A percentile compares a stretch with the other conserved stretches of the same genome.
These are phyloP conservation scores for Mortierella sp. DNA, from an alignment of 371 early-diverging fungal genomes.

Conservation along the genomic window DNA sequence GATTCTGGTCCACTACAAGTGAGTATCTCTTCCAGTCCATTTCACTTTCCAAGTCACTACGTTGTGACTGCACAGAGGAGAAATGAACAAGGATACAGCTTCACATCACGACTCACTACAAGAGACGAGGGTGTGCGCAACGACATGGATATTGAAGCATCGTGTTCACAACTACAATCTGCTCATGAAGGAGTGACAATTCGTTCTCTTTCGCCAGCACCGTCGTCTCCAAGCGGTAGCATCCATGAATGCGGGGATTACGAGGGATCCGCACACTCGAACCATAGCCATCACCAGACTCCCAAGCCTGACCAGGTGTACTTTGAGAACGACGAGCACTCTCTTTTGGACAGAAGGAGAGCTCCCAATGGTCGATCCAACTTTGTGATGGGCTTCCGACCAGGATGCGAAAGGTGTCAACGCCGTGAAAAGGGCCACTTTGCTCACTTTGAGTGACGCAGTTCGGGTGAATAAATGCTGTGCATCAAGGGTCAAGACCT, in stretches of 20 bases:
- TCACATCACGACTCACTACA: background rate
- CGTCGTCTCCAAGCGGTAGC: constrained; percentile 25
- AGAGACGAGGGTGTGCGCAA: background rate
- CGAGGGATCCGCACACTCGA: too few species aligned
- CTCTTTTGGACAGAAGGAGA: background rate
- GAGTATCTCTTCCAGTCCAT: background rate
- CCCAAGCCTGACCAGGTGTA: background rate
- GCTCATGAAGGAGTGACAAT: constrained; percentile 7
- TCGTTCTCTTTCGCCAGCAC: constrained; percentile 30
- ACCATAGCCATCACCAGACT: background rate
- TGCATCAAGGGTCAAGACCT: too few species aligned
- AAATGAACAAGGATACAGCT: background rate
- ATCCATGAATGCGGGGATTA: constrained; percentile 1
- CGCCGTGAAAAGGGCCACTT: constrained; percentile 53
- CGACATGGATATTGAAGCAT: constrained; percentile 14
- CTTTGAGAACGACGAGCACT: background rate
- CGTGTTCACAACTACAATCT: background rate
- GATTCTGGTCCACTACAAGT: constrained; percentile 9
- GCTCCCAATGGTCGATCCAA: constrained; percentile 1
- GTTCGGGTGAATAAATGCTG: background rate
- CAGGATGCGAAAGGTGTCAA: constrained; percentile 52
- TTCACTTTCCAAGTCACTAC: background rate
- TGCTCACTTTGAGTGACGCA: constrained; percentile 32
- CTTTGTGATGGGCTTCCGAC: constrained; percentile 52
- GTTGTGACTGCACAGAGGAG: background rate